phyloP scores from a whole-genome alignment of 352 stramenopile species.

The Pythium brachiatum region DNA sequence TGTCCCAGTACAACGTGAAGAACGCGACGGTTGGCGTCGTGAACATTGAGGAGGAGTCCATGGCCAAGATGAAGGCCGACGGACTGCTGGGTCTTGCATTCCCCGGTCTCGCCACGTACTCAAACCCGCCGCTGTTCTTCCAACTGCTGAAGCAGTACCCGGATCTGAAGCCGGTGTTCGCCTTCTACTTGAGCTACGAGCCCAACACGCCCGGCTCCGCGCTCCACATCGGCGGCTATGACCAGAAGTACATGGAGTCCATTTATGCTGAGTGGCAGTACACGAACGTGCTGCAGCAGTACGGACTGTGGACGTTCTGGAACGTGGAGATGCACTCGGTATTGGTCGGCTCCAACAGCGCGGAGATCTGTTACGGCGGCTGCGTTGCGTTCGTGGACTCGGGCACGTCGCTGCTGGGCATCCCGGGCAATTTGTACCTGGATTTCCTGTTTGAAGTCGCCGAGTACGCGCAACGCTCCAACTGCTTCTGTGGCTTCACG shows the following conservation, averaged over 20 bases:
- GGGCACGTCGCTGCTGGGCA: constrained; percentile 95
- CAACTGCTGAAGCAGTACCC: constrained; percentile 59
- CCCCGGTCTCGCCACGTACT: constrained; percentile 87
- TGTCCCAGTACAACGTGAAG: constrained; percentile 46
- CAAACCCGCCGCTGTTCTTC: constrained; percentile 72
- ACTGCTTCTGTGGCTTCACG: constrained; percentile 78
- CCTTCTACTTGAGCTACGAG: constrained; percentile 95
- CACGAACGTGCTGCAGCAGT: constrained; percentile 73
- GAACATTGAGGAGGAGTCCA: constrained; percentile 60
- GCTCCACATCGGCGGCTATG: constrained; percentile 69
- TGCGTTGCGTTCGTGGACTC: constrained; percentile 95
- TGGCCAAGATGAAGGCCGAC: constrained; percentile 88
- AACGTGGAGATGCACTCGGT: constrained; percentile 70
- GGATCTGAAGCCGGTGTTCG: constrained; percentile 85
- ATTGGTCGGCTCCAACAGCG: constrained; percentile 35
- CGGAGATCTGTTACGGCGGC: constrained; percentile 45
- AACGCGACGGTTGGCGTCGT: constrained; percentile 64
- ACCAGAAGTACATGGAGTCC: constrained; percentile 43
- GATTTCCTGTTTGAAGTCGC: constrained; percentile 72
- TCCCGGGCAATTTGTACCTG: constrained; percentile 81
- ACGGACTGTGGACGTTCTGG: constrained; percentile 84
- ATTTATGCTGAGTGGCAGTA: constrained; percentile 61
- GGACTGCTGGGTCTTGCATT: constrained; percentile 97
- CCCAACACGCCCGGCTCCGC: constrained; percentile 70
- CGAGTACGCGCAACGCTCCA: constrained; percentile 51